phyloP scores from a whole-genome alignment of 495 filamentous ascomycete species.

The Platismatia glauca region DNA sequence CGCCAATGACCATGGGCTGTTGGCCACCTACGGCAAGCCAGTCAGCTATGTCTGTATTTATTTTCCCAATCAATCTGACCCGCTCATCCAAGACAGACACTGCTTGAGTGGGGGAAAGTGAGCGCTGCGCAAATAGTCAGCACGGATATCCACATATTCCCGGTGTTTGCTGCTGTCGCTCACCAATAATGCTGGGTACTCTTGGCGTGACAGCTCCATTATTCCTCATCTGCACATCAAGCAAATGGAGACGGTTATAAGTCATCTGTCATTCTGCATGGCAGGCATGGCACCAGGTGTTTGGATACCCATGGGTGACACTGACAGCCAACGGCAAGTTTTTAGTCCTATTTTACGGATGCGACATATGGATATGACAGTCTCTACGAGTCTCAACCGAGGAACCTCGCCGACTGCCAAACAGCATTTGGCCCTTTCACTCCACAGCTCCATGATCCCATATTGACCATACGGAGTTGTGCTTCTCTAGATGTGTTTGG shows the following conservation, averaged over 20 bases:
- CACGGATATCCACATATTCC: slow-evolving; percentile 5
- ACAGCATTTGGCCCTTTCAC: neutral
- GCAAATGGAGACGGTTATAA: neutral
- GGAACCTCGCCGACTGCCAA: neutral
- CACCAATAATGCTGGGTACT: slow-evolving; percentile 97
- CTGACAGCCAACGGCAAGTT: neutral
- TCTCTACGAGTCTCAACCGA: neutral
- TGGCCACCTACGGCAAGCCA: slow-evolving; percentile 75
- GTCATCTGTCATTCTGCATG: neutral
- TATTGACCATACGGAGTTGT: neutral
- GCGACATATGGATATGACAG: neutral
- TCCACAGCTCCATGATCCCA: neutral
- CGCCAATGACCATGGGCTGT: neutral
- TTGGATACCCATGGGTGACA: neutral
- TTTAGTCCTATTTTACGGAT: neutral
- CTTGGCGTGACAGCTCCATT: slow-evolving; percentile 79
- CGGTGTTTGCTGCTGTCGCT: slow-evolving; percentile 27
- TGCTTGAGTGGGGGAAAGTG: slow-evolving; percentile 76
- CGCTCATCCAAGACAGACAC: slow-evolving; percentile 79
- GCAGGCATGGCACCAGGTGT: neutral
- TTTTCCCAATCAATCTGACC: slow-evolving; percentile 71
- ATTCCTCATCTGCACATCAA: slow-evolving; percentile 11
- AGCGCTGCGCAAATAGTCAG: slow-evolving; percentile 46
- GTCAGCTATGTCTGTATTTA: slow-evolving; percentile 90
- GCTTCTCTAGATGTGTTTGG: neutral